These are phyloP conservation scores for Neofusicoccum laricinum DNA, from an alignment of 2,329 filamentous ascomycete genomes.

Conservation along the genomic window DNA sequence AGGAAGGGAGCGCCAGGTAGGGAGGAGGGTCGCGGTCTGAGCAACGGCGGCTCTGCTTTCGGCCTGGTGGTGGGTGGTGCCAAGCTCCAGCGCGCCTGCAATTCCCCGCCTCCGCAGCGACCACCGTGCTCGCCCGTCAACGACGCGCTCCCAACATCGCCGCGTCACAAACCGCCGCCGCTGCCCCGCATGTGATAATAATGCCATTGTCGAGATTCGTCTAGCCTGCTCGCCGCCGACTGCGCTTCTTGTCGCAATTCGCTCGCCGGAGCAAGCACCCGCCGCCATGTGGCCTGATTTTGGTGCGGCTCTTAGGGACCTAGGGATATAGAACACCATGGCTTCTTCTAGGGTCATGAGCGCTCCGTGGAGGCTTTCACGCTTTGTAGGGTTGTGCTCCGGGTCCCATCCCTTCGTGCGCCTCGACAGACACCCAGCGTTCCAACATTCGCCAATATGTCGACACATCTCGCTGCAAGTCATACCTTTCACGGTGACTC, in stretches of 20 bases:
- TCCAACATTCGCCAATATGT: too few relatives aligned
- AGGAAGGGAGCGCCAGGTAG: background rate
- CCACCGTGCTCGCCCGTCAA: background rate
- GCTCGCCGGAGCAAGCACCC: too few relatives aligned
- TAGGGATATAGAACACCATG: background rate
- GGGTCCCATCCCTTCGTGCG: too few relatives aligned
- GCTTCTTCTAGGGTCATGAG: background rate
- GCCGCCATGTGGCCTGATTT: background rate
- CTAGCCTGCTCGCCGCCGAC: too few relatives aligned
- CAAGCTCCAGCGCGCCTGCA: background rate
- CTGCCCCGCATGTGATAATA: background rate
- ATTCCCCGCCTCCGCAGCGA: slow-evolving; percentile 1
- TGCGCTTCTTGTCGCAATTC: background rate
- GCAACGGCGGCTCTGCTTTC: slow-evolving; percentile 2
- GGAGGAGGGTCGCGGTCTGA: background rate
- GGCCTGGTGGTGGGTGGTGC: background rate
- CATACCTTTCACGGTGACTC: too few relatives aligned
- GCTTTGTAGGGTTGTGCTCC: background rate
- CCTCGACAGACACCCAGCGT: too few relatives aligned
- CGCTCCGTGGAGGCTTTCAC: too few relatives aligned
- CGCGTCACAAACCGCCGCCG: too few relatives aligned
- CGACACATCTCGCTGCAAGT: too few relatives aligned
- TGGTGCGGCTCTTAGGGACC: background rate
- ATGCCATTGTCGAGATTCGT: background rate
- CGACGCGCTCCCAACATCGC: background rate